Percentiles rank a stretch among this genome's conserved stretches.
Conservation (phyloP, 2,329 filamentous ascomycete genomes). For the Monosporascus ibericus region DNA sequence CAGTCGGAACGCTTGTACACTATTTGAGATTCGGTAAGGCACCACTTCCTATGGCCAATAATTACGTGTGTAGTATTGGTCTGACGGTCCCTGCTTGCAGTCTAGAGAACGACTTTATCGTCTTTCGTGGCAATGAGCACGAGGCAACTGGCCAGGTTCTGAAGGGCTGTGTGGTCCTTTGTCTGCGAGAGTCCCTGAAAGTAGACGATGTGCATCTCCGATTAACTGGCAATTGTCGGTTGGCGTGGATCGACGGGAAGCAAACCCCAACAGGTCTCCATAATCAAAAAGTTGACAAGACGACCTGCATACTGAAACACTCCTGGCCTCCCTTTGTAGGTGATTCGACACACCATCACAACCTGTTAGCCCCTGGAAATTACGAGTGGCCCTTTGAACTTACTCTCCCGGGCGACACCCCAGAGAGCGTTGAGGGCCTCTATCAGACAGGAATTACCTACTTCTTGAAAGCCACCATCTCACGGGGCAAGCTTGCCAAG, state of each 20-base stretch:
- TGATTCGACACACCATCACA: constrained; percentile 47
- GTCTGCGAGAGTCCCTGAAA: constrained; percentile 60
- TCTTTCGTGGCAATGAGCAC: constrained; percentile 68
- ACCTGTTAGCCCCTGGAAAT: constrained; percentile 63
- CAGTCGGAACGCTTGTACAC: constrained; percentile 43
- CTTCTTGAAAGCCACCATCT: constrained; percentile 83
- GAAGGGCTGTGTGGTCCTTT: constrained; percentile 68
- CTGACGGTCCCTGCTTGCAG: constrained; percentile 34
- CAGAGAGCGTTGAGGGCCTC: constrained; percentile 89
- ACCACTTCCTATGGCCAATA: constrained; percentile 1
- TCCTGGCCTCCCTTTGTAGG: constrained; percentile 63
- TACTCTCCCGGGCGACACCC: constrained; percentile 62
- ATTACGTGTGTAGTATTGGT: constrained; percentile 4
- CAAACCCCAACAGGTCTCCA: constrained; percentile 51
- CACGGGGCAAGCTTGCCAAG: constrained; percentile 80
- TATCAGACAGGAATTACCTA: constrained; percentile 84
- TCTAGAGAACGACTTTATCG: constrained; percentile 71
- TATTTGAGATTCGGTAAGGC: constrained; percentile 54
- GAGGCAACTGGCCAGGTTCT: constrained; percentile 71
- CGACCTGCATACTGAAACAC: constrained; percentile 58
- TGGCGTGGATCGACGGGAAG: constrained; percentile 50
- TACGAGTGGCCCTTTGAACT: constrained; percentile 80
- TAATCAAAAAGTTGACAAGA: constrained; percentile 53
- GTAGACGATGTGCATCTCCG: constrained; percentile 70
- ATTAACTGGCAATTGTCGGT: constrained; percentile 62